Percentiles rank a stretch among this genome's conserved stretches.
Conservation (phyloP, 495 filamentous ascomycete genomes). For the Durotheca rogersii region DNA sequence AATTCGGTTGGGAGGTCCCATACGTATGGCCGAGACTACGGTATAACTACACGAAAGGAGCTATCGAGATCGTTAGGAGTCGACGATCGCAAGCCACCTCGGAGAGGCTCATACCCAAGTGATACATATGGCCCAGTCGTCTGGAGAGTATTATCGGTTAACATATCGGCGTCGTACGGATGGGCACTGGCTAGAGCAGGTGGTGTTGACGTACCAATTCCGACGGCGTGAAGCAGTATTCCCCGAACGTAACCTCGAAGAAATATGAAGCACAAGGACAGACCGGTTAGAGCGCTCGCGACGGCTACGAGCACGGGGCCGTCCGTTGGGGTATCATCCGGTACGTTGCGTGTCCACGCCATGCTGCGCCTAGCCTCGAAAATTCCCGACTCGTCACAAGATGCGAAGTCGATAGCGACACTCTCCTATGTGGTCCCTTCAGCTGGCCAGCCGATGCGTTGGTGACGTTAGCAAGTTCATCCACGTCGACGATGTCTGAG, state of each 20-base stretch:
- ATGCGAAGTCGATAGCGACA: too few species aligned
- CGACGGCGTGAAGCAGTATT: constrained; percentile 5
- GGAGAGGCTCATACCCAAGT: constrained; percentile 12
- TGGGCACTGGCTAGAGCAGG: too few species aligned
- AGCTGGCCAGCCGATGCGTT: too few species aligned
- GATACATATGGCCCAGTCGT: constrained; percentile 20
- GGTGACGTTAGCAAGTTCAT: too few species aligned
- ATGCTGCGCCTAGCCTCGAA: too few species aligned
- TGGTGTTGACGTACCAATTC: constrained; percentile 7
- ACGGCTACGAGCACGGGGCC: constrained; percentile 9
- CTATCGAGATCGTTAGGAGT: constrained; percentile 1
- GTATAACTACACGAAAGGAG: constrained; percentile 8
- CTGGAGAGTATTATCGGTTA: constrained; percentile 2
- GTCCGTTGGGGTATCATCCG: constrained; percentile 9
- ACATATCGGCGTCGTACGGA: neutral
- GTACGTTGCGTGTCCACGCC: constrained; percentile 17
- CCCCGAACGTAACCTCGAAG: constrained; percentile 19
- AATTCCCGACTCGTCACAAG: too few species aligned
- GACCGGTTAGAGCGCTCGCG: constrained; percentile 1
- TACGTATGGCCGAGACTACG: constrained; percentile 11
- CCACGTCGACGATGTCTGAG: too few species aligned
- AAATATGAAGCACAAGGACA: constrained; percentile 17
- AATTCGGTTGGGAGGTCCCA: neutral
- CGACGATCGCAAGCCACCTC: neutral
- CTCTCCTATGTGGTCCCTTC: too few species aligned